A percentile compares a stretch with the other conserved stretches of the same genome.
These are phyloP conservation scores for Asclepias syriaca DNA, from an alignment of 257 asterid genomes.

Conservation along the genomic window DNA sequence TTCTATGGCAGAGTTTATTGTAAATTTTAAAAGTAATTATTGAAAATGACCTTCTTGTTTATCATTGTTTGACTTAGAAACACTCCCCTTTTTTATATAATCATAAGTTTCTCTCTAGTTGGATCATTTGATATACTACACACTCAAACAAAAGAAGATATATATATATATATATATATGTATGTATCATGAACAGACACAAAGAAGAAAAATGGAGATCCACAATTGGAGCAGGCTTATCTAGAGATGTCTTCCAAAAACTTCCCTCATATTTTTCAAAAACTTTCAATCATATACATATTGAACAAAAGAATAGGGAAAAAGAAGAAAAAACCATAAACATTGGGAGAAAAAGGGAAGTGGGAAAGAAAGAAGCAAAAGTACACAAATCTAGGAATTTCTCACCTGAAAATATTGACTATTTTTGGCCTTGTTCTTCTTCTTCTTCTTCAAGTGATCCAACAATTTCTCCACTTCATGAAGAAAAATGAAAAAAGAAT, in stretches of 20 bases:
- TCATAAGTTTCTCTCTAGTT: not conserved
- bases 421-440: not conserved
- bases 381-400: not conserved
- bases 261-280: too few relatives aligned
- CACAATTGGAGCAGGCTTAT: too few relatives aligned
- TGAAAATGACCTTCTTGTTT: too few relatives aligned
- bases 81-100: not conserved
- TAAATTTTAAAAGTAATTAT: too few relatives aligned
- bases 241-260: too few relatives aligned
- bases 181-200: not conserved
- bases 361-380: not conserved
- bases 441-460: not conserved
- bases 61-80: not conserved
- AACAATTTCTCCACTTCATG: not conserved
- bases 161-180: too few relatives aligned
- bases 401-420: not conserved
- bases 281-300: not conserved
- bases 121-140: not conserved
- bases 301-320: not conserved
- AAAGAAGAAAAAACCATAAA: not conserved
- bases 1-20: too few relatives aligned
- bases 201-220: not conserved
- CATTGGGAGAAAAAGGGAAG: too few relatives aligned
- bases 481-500: not conserved
- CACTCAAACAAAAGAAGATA: too few relatives aligned